phyloP scores from a whole-genome alignment of 257 asterid genomes.

The Cynanchum wilfordii region DNA sequence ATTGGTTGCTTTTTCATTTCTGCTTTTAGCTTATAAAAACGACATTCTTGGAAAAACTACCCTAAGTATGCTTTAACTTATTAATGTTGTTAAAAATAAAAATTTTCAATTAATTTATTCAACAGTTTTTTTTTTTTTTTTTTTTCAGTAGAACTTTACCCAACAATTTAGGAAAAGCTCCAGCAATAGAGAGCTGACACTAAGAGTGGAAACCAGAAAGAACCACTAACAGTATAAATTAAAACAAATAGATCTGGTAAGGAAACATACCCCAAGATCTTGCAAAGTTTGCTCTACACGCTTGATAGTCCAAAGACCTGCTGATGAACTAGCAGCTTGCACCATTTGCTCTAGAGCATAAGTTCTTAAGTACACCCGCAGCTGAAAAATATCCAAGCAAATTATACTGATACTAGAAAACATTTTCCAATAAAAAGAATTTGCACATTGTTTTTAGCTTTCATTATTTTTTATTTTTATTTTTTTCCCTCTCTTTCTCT shows the following conservation, averaged over 20 bases:
- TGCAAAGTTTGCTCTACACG: conserved; percentile 95
- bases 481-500: too few relatives aligned
- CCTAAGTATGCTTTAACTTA: too few relatives aligned
- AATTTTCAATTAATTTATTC: too few relatives aligned
- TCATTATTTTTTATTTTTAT: too few relatives aligned
- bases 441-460: neutral
- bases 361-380: conserved; percentile 81
- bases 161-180: too few relatives aligned
- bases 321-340: conserved; percentile 98
- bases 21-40: too few relatives aligned
- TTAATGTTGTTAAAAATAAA: too few relatives aligned
- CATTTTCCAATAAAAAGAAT: neutral
- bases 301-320: conserved; percentile 93
- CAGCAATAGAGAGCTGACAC: too few relatives aligned
- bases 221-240: neutral
- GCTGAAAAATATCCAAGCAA: conserved; percentile 46
- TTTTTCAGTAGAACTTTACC: too few relatives aligned
- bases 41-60: too few relatives aligned
- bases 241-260: conserved; percentile 6
- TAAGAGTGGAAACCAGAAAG: neutral
- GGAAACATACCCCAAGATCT: conserved; percentile 89
- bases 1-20: too few relatives aligned
- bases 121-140: too few relatives aligned
- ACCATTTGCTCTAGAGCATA: conserved; percentile 94
- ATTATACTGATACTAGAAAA: conserved; percentile 7